Evolutionary conservation across 1,284 basidiomycete species (phyloP), one percentile per base, ranked within the genome.

Genomic region (Thecaphora frezii): DNA sequence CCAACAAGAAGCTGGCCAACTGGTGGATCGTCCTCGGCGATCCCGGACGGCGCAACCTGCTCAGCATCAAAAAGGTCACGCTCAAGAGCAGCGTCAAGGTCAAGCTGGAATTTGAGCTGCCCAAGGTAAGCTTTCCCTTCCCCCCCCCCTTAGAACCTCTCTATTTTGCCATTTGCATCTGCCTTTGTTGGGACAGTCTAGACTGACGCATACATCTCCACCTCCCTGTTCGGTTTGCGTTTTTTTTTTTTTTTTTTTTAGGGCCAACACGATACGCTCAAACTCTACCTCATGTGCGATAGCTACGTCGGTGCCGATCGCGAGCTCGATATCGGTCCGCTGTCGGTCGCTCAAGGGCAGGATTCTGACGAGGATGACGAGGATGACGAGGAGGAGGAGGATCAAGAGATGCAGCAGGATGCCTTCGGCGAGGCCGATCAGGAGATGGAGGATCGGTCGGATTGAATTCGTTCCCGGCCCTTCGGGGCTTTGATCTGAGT

Each of bases 1-100:
- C 94, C 0, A 82, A 82, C 52, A 88, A 88, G 79, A 97, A 97
- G 84, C 86, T 93, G 80, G 87, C 90, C 52, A 92, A 93, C 74
- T 98, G 93, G 93, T 98, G 93, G 93, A 83, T 97, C 26, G 92
- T 97, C 37, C 85, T 97, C 5, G 93, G 93, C 26, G 91, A 96
- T 66, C 77, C 86, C 81, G 54, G 83, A 79, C 74, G 87, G 82
- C 67, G 85, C 84, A 58, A 88, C 69, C 82, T 98, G 40, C 86
- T 93, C 28, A 89, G 90, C 47, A 97, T 99, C 84, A 97, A 97
- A 82, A 89, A 89, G 56, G 90, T 97, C 22, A 97, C 94, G 1
- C 86, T 97, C 63, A 87, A 85, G 71, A 66, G 62, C 25, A 48
- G 43, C 5, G 83, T 96, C 14, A 81, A 83, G 22, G 87, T 91